Base-by-base conservation (phyloP, 192 early-diverging fungal species). In the Umbelopsis sp. region DNA sequence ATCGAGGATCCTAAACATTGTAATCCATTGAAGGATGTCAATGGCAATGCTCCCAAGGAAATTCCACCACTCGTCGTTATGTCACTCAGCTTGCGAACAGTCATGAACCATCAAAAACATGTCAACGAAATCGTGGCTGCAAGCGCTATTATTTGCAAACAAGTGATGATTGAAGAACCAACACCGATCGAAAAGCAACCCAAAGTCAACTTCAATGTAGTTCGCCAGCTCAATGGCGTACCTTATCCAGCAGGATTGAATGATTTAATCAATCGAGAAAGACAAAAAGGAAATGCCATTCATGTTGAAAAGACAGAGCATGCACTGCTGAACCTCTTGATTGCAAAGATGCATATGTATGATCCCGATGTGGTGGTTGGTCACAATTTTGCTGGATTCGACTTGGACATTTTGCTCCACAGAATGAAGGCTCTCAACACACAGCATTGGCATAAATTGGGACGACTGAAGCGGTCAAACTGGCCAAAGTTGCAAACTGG, bases 371-470 rank as follows among this genome's bases (percentile, higher is more conserved):
- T 99, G 0, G 80, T 99, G 68, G 92, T 97, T 10, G 95, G 96
- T 20, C 98, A 99, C 84, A 98, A 98, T 71, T 95, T 99, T 83
- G 86, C 94, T 69, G 96, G 96, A 14, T 97, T 97, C 75, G 94
- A 95, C 74, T 82, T 99, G 34, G 95, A 96, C 71, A 91, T 98
- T 10, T 81, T 99, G 2, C 79, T 98, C 52, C 93, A 96, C 74
- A 92, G 98, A 26, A 94, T 98, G 93, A 95, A 94, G 69, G 84
- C 78, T n/a, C 82, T 88, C 29, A 90, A 88, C 6, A 87, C 86
- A 9, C 85, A 88, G 43, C 82, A 89, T 36, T 99, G 98, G 98
- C 93, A 93, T 11, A 84, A 85, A 53, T 79, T 99, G 20, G 98
- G 98, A 8, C 80, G 98, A 26, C 82, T 99, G 56, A 85, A 90